A percentile compares a stretch with the other conserved stretches of the same genome.
Conservation (phyloP, 495 filamentous ascomycete species). For the Xanthoparmelia taractica region DNA sequence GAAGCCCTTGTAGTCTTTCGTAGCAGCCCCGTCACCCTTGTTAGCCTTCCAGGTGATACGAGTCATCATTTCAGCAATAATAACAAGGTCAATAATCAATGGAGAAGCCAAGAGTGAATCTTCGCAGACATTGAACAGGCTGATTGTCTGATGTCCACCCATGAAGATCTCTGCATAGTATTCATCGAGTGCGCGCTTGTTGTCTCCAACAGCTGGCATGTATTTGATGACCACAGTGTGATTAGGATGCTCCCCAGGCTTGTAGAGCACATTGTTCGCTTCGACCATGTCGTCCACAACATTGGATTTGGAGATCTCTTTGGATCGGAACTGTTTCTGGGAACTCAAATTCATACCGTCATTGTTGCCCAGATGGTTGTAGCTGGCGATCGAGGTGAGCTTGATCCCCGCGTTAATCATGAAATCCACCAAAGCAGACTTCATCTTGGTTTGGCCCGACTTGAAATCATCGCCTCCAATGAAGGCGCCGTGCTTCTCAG, state of each 20-base stretch:
- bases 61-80: constrained; percentile 95
- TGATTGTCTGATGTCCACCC: constrained; percentile 97
- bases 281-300: constrained; percentile 99
- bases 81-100: constrained; percentile 90
- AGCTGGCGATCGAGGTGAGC: constrained; percentile 96
- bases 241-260: constrained; percentile 77
- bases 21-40: constrained; percentile 38
- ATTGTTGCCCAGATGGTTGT: constrained; percentile 99
- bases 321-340: constrained; percentile 96
- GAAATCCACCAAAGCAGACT: constrained; percentile 97
- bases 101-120: constrained; percentile 97
- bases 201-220: constrained; percentile 97
- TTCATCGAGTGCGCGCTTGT: constrained; percentile 97
- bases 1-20: constrained; percentile 79
- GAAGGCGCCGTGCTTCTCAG: constrained; percentile 81
- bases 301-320: constrained; percentile 98
- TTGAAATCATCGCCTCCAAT: constrained; percentile 99
- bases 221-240: constrained; percentile 96
- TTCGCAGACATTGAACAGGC: constrained; percentile 97
- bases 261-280: constrained; percentile 85
- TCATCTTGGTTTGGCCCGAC: constrained; percentile 99
- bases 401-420: constrained; percentile 98
- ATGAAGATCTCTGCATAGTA: constrained; percentile 99
- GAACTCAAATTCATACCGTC: constrained; percentile 98
- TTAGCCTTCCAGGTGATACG: constrained; percentile 84